Percentiles rank a stretch among this genome's conserved stretches.
Evolutionary conservation across 345 rosid genomes (phyloP).

Genomic region (Microthlaspi erraticum): DNA sequence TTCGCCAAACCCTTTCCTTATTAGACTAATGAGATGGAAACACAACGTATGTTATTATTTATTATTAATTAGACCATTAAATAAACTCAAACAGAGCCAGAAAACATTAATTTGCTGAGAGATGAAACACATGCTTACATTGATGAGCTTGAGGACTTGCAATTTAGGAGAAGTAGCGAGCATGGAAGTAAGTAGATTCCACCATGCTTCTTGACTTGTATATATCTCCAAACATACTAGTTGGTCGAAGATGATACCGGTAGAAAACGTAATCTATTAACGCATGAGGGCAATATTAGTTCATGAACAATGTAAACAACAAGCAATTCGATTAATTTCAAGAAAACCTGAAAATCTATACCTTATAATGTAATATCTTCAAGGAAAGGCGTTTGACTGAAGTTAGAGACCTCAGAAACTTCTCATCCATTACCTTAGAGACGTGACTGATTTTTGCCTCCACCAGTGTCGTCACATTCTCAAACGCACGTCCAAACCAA

Average conservation of each 20-base stretch:
- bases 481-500: background rate
- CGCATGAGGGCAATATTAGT: background rate
- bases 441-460: background rate
- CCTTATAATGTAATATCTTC: background rate
- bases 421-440: background rate
- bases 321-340: no score
- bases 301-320: background rate
- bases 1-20: background rate
- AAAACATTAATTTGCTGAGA: background rate
- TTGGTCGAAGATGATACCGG: background rate
- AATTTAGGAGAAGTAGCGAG: constrained; percentile 5
- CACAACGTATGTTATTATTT: background rate
- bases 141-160: background rate
- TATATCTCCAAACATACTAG: background rate
- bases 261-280: background rate
- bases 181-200: background rate
- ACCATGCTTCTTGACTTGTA: background rate
- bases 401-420: background rate
- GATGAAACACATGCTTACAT: background rate
- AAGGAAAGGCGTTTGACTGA: background rate
- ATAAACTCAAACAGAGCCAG: no score
- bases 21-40: background rate
- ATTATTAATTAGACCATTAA: background rate
- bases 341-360: background rate
- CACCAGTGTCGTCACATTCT: background rate